Percentiles rank a stretch among this genome's conserved stretches.
Evolutionary conservation across 1,284 basidiomycete species (phyloP).

Genomic region (Moesziomyces parantarcticus): DNA sequence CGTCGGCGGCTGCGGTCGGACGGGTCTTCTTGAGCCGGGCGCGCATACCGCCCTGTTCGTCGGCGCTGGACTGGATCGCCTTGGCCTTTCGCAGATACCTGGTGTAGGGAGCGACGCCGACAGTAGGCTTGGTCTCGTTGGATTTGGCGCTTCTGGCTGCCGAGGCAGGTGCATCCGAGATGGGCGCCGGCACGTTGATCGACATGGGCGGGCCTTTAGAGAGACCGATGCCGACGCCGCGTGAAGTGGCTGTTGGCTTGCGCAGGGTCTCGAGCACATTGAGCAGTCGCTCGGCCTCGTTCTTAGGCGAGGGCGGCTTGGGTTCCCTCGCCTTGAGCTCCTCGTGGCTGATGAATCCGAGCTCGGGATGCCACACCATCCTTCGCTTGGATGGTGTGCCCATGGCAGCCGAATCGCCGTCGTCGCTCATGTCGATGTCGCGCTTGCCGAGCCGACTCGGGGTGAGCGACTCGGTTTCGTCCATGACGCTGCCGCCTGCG

Average conservation of each 20-base stretch:
- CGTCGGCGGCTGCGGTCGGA: neutral
- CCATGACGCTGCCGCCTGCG: slow-evolving; percentile 31
- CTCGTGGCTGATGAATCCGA: slow-evolving; percentile 62
- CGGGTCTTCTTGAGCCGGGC: slow-evolving; percentile 33
- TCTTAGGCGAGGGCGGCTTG: slow-evolving; percentile 63
- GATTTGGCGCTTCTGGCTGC: slow-evolving; percentile 5
- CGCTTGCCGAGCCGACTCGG: slow-evolving; percentile 44
- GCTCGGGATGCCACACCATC: slow-evolving; percentile 63
- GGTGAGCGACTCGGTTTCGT: slow-evolving; percentile 32
- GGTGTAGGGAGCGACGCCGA: slow-evolving; percentile 57
- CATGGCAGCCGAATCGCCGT: slow-evolving; percentile 32
- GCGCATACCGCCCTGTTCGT: slow-evolving; percentile 40
- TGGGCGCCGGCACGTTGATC: slow-evolving; percentile 46
- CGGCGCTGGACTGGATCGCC: slow-evolving; percentile 13
- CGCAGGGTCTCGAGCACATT: slow-evolving; percentile 68
- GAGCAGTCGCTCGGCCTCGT: slow-evolving; percentile 69
- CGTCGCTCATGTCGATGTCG: slow-evolving; percentile 50
- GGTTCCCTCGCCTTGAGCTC: slow-evolving; percentile 58
- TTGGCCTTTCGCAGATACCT: slow-evolving; percentile 48
- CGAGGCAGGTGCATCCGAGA: slow-evolving; percentile 30
- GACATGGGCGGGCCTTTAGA: slow-evolving; percentile 21
- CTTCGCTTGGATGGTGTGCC: slow-evolving; percentile 54
- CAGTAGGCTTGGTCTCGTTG: slow-evolving; percentile 12
- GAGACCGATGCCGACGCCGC: slow-evolving; percentile 24
- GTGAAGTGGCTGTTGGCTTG: slow-evolving; percentile 61